Evolutionary conservation across 768 basidiomycete species (phyloP).

Genomic region (Kockovaella imperatae): DNA sequence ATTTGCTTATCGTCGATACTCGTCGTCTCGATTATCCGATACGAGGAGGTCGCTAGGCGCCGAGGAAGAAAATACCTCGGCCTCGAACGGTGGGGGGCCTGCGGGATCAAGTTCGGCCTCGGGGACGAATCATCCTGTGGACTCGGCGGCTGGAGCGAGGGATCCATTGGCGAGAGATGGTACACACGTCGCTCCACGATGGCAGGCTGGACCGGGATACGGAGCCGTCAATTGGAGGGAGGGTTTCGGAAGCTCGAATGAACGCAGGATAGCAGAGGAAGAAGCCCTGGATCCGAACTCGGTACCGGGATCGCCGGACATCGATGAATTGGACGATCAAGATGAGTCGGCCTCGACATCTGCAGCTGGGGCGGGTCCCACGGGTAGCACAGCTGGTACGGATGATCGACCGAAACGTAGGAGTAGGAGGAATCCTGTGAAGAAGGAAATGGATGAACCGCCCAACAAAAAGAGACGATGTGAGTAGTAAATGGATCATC

Average conservation of each 20-base stretch:
- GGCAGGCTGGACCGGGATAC: not conserved
- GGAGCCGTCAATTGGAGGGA: slow-evolving; percentile 20
- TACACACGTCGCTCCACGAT: too few species aligned
- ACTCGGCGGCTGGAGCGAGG: too few species aligned
- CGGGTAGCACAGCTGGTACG: too few species aligned
- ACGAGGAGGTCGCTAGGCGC: not conserved
- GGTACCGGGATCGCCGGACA: not conserved
- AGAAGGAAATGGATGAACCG: too few species aligned
- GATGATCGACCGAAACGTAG: too few species aligned
- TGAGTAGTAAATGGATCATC: slow-evolving; percentile 15
- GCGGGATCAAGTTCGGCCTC: slow-evolving; percentile 1
- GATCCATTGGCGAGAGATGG: too few species aligned
- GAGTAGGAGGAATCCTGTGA: slow-evolving; percentile 5
- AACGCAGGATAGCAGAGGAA: slow-evolving; percentile 16
- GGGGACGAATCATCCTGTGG: too few species aligned
- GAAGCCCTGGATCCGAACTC: slow-evolving; percentile 1
- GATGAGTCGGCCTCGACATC: slow-evolving; percentile 7
- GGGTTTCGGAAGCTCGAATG: slow-evolving; percentile 22
- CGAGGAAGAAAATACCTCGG: not conserved
- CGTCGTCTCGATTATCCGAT: slow-evolving; percentile 28
- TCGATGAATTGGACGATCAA: slow-evolving; percentile 21
- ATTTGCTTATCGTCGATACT: slow-evolving; percentile 24
- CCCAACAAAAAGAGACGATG: slow-evolving; percentile 19
- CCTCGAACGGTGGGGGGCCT: too few species aligned
- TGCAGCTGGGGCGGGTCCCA: too few species aligned